These are phyloP conservation scores for Coniochaeta pulveracea DNA, from an alignment of 2,329 filamentous ascomycete genomes.

Conservation along the genomic window DNA sequence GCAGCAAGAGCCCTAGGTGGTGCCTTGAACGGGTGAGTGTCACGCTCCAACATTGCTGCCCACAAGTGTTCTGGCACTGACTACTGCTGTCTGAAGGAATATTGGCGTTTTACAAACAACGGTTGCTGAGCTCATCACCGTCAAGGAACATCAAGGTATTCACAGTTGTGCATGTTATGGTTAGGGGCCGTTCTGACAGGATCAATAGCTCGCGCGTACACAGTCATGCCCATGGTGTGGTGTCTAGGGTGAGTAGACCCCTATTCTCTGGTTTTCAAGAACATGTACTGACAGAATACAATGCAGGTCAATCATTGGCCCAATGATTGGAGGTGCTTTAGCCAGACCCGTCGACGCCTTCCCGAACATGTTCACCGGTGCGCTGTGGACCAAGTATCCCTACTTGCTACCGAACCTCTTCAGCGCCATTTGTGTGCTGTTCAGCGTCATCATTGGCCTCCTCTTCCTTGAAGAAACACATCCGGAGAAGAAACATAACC, in stretches of 20 bases:
- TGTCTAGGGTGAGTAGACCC: constrained; percentile 61
- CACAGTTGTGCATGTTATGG: too few species aligned
- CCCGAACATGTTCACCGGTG: constrained; percentile 61
- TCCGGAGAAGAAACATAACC: constrained; percentile 62
- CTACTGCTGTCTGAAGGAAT: constrained; percentile 45
- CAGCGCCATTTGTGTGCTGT: constrained; percentile 65
- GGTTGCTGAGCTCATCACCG: constrained; percentile 84
- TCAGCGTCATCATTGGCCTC: constrained; percentile 67
- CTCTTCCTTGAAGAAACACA: constrained; percentile 94
- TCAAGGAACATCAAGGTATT: constrained; percentile 85
- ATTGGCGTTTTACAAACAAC: constrained; percentile 94
- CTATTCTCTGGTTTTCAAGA: background rate
- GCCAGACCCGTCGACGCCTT: constrained; percentile 80
- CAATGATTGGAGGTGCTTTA: constrained; percentile 80
- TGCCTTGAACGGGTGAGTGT: constrained; percentile 79
- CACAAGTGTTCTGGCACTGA: constrained; percentile 30
- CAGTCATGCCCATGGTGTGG: constrained; percentile 98
- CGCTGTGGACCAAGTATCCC: constrained; percentile 76
- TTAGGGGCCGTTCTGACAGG: too few species aligned
- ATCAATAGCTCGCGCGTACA: constrained; percentile 69
- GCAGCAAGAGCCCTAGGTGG: constrained; percentile 83
- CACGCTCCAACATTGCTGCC: constrained; percentile 4
- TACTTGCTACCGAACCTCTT: constrained; percentile 91
- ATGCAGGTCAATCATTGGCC: constrained; percentile 75
- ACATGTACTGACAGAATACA: constrained; percentile 8